These are phyloP conservation scores for Colletotrichum chrysophilum DNA, from an alignment of 2,329 filamentous ascomycete genomes.

Conservation along the genomic window DNA sequence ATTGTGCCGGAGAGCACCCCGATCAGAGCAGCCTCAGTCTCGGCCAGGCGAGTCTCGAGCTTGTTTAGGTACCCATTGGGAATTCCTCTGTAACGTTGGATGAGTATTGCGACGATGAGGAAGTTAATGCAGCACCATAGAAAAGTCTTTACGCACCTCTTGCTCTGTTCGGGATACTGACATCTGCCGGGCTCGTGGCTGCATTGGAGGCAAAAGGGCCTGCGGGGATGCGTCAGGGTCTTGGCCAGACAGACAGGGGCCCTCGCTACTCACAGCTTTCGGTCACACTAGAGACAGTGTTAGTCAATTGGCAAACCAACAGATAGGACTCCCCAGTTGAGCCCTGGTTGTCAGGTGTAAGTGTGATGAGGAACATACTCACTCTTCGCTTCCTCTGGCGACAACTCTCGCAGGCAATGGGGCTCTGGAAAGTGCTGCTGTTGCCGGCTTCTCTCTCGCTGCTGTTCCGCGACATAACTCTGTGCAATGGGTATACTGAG, in stretches of 20 bases:
- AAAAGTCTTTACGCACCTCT: conserved; percentile 22
- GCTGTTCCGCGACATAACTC: background rate
- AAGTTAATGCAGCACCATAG: background rate
- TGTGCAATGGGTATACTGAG: background rate
- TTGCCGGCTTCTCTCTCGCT: background rate
- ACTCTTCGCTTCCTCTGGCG: conserved; percentile 38
- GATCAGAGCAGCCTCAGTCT: conserved; percentile 34
- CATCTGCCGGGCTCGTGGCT: conserved; percentile 32
- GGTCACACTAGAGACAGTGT: conserved; percentile 8
- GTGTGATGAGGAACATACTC: background rate
- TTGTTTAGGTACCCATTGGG: conserved; percentile 43
- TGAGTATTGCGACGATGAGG: background rate
- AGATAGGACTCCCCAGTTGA: background rate
- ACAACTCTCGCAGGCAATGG: conserved; percentile 37
- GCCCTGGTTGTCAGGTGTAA: background rate
- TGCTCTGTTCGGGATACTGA: conserved; percentile 39
- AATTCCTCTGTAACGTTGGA: conserved; percentile 29
- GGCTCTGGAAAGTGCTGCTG: conserved; percentile 23
- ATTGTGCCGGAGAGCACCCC: conserved; percentile 20
- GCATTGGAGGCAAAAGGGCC: conserved; percentile 35
- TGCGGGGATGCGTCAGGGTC: conserved; percentile 13
- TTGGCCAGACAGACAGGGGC: background rate
- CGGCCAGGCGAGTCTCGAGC: conserved; percentile 40
- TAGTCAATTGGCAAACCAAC: background rate
- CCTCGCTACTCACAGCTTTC: conserved; percentile 10